Evolutionary conservation across 257 asterid species (phyloP), one percentile per base, ranked within the genome.

Genomic region (Schizonepeta tenuifolia): DNA sequence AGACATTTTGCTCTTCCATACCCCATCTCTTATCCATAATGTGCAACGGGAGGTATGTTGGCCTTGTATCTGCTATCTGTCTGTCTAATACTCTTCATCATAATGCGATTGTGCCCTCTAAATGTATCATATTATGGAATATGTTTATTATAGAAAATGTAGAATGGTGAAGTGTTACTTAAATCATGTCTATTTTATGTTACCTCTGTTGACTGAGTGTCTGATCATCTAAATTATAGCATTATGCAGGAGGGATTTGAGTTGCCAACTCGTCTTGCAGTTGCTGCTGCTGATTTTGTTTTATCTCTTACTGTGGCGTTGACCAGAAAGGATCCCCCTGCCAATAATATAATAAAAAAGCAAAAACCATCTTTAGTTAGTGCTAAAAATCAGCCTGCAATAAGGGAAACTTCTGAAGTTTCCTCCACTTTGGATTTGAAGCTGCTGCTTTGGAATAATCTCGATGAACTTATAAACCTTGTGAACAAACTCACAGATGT

Each of bases 211-310:
- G 73, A 54, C 63, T 70, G 18, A 59, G 24, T 71, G 69, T 71
- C 77, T 86, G 65, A 75, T 78, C 62, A 70, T 69, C 75, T 69
- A 77, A 59, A 64, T 74, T 88, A 74, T 80, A 93, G 98, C 84
- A 79, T 76, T 74, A 67, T 85, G 85, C 93, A 77, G 84, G 97
- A 86, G 46, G 96, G 84, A 81, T 90, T 82, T 83, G 96, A 90
- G 88, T 76, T 93, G 83, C 98, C 98, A 81, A 90, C 94, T 79
- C 93, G 98, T 55, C 96, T 93, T 80, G 87, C 96, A 20, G 86
- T 90, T 53, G 92, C 93, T 75, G 97, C 96, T 70, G 91, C 98
- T 55, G 98, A 93, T 89, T 86, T 91, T 40, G 54, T 86, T 67
- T 66, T 93, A 67, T 89, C 94, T 21, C 87, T 89, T 73, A 83